Evolutionary conservation across 345 rosid genomes (phyloP).

Genomic region (Clarkia xantiana): DNA sequence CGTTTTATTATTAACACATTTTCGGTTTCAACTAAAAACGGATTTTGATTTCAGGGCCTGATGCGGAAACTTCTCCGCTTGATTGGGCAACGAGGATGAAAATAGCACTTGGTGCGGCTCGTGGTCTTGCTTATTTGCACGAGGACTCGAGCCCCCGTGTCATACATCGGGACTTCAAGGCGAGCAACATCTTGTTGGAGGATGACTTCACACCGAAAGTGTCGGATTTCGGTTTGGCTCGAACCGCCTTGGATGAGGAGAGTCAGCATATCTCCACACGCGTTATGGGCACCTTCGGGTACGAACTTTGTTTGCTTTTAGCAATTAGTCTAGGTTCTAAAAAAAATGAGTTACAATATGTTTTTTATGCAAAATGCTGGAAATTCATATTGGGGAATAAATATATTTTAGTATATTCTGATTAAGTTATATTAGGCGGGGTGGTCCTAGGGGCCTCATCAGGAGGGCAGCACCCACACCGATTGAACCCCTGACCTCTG

Average conservation of each 20-base stretch:
- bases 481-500: no score
- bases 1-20: no score
- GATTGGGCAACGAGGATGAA: slow-evolving; percentile 84
- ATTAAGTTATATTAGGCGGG: no score
- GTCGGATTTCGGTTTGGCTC: slow-evolving; percentile 90
- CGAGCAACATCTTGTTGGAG: slow-evolving; percentile 91
- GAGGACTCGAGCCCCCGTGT: slow-evolving; percentile 96
- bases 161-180: slow-evolving; percentile 92
- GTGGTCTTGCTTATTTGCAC: slow-evolving; percentile 88
- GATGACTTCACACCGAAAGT: slow-evolving; percentile 88
- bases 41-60: slow-evolving; percentile 36
- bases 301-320: slow-evolving; percentile 6
- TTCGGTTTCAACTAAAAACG: no score
- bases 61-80: slow-evolving; percentile 63
- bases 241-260: slow-evolving; percentile 86
- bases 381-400: no score
- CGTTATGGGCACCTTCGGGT: slow-evolving; percentile 99
- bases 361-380: no score
- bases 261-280: slow-evolving; percentile 83
- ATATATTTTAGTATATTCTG: no score
- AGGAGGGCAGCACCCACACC: no score
- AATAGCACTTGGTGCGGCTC: slow-evolving; percentile 95
- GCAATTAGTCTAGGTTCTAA: background rate
- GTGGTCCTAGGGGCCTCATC: no score
- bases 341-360: no score